Conservation (phyloP, 2,329 filamentous ascomycete genomes). For the Arachnomyces sp. region DNA sequence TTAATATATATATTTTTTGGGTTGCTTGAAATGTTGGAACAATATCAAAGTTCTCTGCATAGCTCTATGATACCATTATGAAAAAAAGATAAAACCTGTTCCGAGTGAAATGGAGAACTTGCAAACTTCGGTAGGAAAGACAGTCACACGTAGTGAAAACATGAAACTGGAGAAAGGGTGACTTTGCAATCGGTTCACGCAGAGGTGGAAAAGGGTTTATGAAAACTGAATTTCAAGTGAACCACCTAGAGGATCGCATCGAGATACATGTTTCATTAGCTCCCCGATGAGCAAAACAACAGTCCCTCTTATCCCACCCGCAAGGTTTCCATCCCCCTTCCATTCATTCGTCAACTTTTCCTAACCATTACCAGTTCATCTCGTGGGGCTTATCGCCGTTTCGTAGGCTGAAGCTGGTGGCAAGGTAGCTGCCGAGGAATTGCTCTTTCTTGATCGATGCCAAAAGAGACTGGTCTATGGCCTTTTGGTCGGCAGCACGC, state of each 20-base stretch:
- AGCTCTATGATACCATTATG: no score
- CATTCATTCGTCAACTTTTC: slow-evolving; percentile 8
- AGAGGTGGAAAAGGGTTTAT: slow-evolving; percentile 26
- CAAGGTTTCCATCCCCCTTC: slow-evolving; percentile 1
- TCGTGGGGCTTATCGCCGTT: slow-evolving; percentile 99
- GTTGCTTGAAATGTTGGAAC: no score
- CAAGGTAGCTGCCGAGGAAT: slow-evolving; percentile 86
- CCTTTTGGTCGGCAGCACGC: slow-evolving; percentile 96
- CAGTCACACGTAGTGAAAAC: slow-evolving; percentile 9
- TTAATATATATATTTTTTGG: no score
- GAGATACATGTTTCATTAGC: slow-evolving; percentile 36
- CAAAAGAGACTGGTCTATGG: slow-evolving; percentile 92
- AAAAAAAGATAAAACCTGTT: no score
- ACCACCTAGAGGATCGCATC: slow-evolving; percentile 25
- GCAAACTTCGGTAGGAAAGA: no score
- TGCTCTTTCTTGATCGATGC: slow-evolving; percentile 98
- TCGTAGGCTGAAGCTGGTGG: slow-evolving; percentile 93
- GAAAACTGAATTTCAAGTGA: no score
- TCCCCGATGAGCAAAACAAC: slow-evolving; percentile 19
- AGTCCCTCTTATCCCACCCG: background rate
- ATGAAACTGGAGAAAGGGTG: slow-evolving; percentile 7
- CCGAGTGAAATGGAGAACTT: no score
- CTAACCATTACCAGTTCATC: slow-evolving; percentile 86
- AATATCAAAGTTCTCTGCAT: no score
- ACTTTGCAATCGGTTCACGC: slow-evolving; percentile 2